These are phyloP conservation scores for Erythrophleum ivorense DNA, from an alignment of 331 rosid genomes.

Conservation along the genomic window DNA sequence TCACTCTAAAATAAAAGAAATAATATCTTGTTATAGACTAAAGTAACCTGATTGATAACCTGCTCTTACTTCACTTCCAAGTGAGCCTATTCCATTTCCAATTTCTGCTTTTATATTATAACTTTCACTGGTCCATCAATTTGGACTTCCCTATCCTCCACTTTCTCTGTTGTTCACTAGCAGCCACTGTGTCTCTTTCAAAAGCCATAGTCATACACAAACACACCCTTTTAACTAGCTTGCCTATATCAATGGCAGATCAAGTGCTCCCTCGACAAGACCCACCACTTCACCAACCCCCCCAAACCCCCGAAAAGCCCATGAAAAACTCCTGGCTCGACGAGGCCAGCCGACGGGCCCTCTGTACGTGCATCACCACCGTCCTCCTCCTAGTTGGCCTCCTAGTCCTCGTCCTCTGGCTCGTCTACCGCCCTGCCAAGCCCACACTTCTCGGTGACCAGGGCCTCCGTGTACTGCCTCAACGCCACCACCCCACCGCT, in stretches of 20 bases:
- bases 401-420: constrained; percentile 69
- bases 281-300: background rate
- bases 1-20: no score
- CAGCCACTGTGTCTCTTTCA: constrained; percentile 23
- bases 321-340: background rate
- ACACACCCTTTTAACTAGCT: constrained; percentile 4
- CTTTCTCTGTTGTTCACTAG: constrained; percentile 34
- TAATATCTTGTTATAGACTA: no score
- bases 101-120: background rate
- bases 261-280: background rate
- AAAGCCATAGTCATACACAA: background rate
- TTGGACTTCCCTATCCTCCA: constrained; percentile 36
- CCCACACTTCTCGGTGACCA: constrained; percentile 66
- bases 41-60: background rate
- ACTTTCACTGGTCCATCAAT: constrained; percentile 37
- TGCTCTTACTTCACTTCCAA: constrained; percentile 42
- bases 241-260: constrained; percentile 41
- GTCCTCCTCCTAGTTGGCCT: constrained; percentile 63
- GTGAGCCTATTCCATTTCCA: background rate
- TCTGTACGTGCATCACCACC: constrained; percentile 64
- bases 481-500: constrained; percentile 63
- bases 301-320: background rate
- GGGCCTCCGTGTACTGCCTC: constrained; percentile 72
- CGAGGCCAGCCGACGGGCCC: constrained; percentile 38
- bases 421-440: constrained; percentile 76